These are phyloP conservation scores for Dioscorea zingiberensis DNA, from an alignment of 106 monocot genomes.

Conservation along the genomic window DNA sequence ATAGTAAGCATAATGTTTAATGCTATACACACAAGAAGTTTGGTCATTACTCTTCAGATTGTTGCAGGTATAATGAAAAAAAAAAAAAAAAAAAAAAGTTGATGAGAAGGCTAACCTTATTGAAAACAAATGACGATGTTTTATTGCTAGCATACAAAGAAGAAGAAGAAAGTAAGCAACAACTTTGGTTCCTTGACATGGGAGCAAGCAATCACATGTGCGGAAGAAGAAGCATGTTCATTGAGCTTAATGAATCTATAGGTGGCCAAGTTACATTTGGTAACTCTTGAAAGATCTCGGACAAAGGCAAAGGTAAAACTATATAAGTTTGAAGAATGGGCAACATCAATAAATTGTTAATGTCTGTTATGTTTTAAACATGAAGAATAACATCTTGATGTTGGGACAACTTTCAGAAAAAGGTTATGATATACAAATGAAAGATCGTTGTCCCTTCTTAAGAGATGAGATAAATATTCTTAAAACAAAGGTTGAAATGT, in stretches of 20 bases:
- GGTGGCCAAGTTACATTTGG: neutral
- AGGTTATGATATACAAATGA: neutral
- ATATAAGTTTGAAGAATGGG: constrained; percentile 2
- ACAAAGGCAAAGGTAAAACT: neutral
- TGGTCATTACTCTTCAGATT: no score
- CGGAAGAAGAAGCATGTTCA: neutral
- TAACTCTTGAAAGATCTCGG: neutral
- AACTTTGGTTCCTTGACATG: no score
- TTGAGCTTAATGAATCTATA: neutral
- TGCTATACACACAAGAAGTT: no score
- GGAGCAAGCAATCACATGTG: constrained; percentile 9
- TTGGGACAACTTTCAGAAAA: constrained; percentile 4
- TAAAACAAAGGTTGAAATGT: neutral
- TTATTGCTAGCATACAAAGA: no score
- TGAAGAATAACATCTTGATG: no score
- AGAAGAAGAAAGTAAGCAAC: no score
- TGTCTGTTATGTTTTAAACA: no score
- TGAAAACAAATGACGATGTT: no score
- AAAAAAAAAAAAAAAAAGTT: no score
- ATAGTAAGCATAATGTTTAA: no score
- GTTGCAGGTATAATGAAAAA: no score
- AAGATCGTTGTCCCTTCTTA: neutral
- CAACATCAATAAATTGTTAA: neutral
- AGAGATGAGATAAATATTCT: neutral
- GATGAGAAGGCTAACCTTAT: no score